phyloP scores from a whole-genome alignment of 257 asterid species.

The Coffea canephora region DNA sequence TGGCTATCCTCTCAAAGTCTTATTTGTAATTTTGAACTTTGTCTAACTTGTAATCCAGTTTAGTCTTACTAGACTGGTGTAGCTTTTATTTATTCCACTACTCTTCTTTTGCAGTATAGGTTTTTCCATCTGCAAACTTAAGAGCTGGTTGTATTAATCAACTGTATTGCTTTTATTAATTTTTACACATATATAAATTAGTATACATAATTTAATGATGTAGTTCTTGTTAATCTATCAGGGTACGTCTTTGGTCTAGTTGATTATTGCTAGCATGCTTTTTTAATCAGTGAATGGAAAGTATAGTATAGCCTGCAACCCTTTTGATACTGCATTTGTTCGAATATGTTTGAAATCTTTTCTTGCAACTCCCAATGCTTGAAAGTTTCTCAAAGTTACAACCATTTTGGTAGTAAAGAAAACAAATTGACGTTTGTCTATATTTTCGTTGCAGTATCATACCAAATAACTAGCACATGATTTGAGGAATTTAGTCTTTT shows the following conservation, averaged over 20 bases:
- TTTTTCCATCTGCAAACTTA: neutral
- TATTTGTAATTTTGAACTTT: slow-evolving; percentile 13
- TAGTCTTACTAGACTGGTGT: slow-evolving; percentile 1
- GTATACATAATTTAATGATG: neutral
- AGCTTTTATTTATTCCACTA: slow-evolving; percentile 4
- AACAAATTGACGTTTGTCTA: neutral
- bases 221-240: neutral
- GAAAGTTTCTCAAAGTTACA: too few species aligned
- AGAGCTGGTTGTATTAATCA: neutral
- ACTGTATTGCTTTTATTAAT: neutral
- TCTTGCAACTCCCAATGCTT: too few species aligned
- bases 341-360: too few species aligned
- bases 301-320: neutral
- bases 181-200: neutral
- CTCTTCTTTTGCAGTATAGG: neutral
- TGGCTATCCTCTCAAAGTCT: slow-evolving; percentile 7
- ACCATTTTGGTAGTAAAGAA: too few species aligned
- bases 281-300: neutral
- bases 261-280: neutral
- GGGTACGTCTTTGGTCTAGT: neutral
- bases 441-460: too few species aligned
- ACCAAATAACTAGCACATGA: too few species aligned
- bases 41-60: neutral
- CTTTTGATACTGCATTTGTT: too few species aligned
- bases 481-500: too few species aligned